Conservation (phyloP, 768 basidiomycete genomes). For the Kwoniella sp. region DNA sequence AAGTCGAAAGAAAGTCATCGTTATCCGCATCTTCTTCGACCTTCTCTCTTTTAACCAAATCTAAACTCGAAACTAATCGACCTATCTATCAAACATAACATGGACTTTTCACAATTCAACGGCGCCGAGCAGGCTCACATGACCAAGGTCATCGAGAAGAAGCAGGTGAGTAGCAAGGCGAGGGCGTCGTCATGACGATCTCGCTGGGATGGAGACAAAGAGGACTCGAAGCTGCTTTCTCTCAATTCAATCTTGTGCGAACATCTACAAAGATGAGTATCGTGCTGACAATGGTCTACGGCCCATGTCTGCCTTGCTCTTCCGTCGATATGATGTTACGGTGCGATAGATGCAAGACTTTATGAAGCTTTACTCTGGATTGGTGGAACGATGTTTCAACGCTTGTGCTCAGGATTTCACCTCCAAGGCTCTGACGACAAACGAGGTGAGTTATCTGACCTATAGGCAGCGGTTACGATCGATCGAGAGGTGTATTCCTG, state of each 20-base stretch:
- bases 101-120: constrained; percentile 92
- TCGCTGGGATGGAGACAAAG: too few relatives aligned
- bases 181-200: too few relatives aligned
- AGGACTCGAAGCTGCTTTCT: background rate
- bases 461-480: background rate
- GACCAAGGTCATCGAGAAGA: constrained; percentile 80
- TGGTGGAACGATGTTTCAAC: constrained; percentile 95
- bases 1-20: too few relatives aligned
- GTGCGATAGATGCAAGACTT: constrained; percentile 98
- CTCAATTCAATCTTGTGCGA: background rate
- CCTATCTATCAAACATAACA: too few relatives aligned
- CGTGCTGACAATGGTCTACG: too few relatives aligned
- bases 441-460: constrained; percentile 69
- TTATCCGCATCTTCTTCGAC: background rate
- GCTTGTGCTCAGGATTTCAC: constrained; percentile 96
- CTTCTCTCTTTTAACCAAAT: background rate
- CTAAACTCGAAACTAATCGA: background rate
- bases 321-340: too few relatives aligned
- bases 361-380: constrained; percentile 85
- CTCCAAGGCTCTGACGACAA: constrained; percentile 84
- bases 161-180: constrained; percentile 67
- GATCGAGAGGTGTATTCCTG: background rate
- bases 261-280: too few relatives aligned
- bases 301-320: too few relatives aligned
- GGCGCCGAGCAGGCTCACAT: constrained; percentile 93